phyloP scores from a whole-genome alignment of 495 filamentous ascomycete species.

The Aspergillus heteromorphus region DNA sequence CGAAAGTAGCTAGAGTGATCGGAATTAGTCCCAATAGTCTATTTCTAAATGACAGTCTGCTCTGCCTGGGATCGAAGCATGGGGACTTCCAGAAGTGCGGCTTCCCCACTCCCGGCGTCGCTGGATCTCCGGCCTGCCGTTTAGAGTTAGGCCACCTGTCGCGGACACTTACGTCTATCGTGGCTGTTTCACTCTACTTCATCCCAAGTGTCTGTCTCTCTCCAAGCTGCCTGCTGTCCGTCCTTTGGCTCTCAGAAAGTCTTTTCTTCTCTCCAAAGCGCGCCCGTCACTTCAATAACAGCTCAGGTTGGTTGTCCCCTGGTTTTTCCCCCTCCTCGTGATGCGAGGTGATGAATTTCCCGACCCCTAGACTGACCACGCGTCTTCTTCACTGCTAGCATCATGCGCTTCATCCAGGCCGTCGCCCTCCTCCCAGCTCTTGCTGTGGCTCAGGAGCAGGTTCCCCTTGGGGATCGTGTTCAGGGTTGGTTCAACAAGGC shows the following conservation, averaged over 20 bases:
- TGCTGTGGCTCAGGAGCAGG: constrained; percentile 67
- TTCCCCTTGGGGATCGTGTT: constrained; percentile 63
- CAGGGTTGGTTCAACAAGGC: constrained; percentile 61
- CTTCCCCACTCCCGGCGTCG: constrained; percentile 12
- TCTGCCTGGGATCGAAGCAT: background rate
- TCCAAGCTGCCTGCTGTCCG: constrained; percentile 23
- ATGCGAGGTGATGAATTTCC: background rate
- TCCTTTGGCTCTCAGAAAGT: constrained; percentile 18
- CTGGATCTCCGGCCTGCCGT: constrained; percentile 6
- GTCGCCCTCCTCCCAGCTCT: constrained; percentile 65
- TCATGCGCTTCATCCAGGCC: constrained; percentile 65
- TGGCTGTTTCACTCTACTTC: constrained; percentile 20
- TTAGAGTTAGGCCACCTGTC: constrained; percentile 23
- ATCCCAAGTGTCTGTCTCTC: constrained; percentile 18
- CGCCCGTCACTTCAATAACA: constrained; percentile 11
- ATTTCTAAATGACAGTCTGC: too few relatives aligned
- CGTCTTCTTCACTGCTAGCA: constrained; percentile 12
- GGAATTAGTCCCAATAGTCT: background rate
- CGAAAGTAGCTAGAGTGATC: background rate
- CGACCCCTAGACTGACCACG: constrained; percentile 9
- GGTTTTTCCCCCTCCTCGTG: background rate
- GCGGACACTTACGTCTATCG: constrained; percentile 13
- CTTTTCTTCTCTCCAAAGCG: constrained; percentile 15
- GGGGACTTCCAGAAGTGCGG: background rate
- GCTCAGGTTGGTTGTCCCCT: constrained; percentile 18